Evolutionary conservation across 306 rosid genomes (phyloP).

Genomic region (Cucumis hystrix): DNA sequence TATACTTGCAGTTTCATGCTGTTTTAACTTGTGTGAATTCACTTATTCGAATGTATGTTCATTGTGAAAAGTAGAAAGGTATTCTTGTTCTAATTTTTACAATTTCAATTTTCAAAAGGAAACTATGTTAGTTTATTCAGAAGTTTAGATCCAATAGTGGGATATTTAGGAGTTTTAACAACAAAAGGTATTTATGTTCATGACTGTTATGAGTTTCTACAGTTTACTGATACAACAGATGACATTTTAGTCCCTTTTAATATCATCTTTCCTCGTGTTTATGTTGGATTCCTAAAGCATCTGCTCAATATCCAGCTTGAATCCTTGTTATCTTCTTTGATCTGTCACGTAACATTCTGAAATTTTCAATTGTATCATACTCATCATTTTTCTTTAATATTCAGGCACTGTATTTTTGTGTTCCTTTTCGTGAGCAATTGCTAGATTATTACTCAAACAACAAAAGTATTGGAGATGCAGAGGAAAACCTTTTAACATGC

Average conservation of each 20-base stretch:
- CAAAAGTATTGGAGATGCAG: conserved; percentile 56
- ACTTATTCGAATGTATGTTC: neutral
- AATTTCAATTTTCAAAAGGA: neutral
- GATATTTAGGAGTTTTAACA: neutral
- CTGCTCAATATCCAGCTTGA: neutral
- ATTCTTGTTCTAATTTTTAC: neutral
- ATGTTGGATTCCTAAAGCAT: neutral
- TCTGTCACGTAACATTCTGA: neutral
- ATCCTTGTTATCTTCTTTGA: neutral
- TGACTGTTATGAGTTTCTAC: neutral
- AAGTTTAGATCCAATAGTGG: neutral
- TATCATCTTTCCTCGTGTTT: neutral
- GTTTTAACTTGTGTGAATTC: conserved; percentile 4
- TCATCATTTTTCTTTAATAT: conserved; percentile 8
- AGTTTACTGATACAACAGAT: neutral
- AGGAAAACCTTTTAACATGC: conserved; percentile 97
- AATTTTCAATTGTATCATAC: neutral
- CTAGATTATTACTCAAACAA: conserved; percentile 70
- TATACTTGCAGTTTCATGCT: neutral
- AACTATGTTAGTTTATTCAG: neutral
- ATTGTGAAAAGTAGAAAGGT: neutral
- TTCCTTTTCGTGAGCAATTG: conserved; percentile 94
- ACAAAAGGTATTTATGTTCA: neutral
- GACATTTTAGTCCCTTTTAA: neutral
- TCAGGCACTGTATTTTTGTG: conserved; percentile 98